Base-by-base conservation (phyloP, 2,329 filamentous ascomycete species). In the Pezicula rhizophila region DNA sequence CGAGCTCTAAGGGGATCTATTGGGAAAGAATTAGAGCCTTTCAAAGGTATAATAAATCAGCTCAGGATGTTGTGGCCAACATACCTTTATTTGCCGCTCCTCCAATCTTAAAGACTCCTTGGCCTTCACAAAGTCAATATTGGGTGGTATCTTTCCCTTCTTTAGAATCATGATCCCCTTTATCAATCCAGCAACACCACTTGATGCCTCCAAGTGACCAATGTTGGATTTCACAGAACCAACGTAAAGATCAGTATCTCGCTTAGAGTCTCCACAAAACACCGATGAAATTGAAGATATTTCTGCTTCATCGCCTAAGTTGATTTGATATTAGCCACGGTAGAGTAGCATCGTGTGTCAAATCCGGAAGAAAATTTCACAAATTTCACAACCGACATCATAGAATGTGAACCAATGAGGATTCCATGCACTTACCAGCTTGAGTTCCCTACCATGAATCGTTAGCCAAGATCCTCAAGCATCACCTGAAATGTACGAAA, bases 21-120 rank as follows among this genome's bases (percentile, higher is more conserved):
- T 31, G 11, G 3, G 8, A 4, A 31, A 31, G 28, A 31, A 31
- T 31, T 31, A 31, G 28, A 31, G 2, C 11, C 2, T 31, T 10
- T 31, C 28, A 7, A 12, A 31, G 12, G 26, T 5, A 28, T 7
- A 28, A 10, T 10, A 26, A 8, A 11, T n/a, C 12, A 18, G 38
- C 23, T 14, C 12, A 23, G 23, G 17, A 40, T 8, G 10, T n/a
- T 44, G 15, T 18, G 17, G 20, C 15, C n/a, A 18, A 17, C 17
- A 37, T 47, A 66, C 62, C 52, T 64, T 60, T 2, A 67, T 46
- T 2, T 60, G 66, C 61, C 64, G 64, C n/a, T 63, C 57, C 3
- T 61, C 54, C 1, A 60, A 31, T 8, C 52, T 54, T 10, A 67
- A 61, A 8, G 53, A 56, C 1, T 60, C 53, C 31, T 72, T 72